A percentile compares a stretch with the other conserved stretches of the same genome.
Conservation (phyloP, 257 asterid species). For the Lycium barbarum region DNA sequence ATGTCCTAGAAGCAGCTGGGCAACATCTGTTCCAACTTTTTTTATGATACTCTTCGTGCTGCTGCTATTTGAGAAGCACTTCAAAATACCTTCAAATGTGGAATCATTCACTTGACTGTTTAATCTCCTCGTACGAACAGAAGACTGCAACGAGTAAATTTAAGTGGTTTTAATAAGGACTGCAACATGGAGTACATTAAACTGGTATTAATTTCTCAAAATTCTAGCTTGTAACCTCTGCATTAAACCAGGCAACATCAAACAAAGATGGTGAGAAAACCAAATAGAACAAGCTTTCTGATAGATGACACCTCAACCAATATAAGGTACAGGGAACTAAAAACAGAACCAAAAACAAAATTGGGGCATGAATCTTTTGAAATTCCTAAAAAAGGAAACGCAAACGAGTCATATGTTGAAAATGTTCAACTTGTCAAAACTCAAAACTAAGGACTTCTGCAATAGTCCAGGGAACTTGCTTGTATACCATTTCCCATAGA, state of each 20-base stretch:
- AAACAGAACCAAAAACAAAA: background rate
- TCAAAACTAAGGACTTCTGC: background rate
- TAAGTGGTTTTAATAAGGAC: constrained; percentile 27
- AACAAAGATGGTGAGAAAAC: constrained; percentile 15
- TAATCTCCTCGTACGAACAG: constrained; percentile 78
- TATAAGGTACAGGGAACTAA: background rate
- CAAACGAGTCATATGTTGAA: background rate
- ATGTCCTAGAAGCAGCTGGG: constrained; percentile 79
- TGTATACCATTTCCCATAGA: background rate
- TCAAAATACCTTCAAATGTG: constrained; percentile 69
- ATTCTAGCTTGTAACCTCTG: background rate
- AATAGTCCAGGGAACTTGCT: background rate
- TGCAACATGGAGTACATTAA: constrained; percentile 31
- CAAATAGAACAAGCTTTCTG: background rate
- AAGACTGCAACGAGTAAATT: constrained; percentile 42
- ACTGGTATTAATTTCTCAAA: background rate
- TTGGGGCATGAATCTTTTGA: background rate
- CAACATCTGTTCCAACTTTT: constrained; percentile 63
- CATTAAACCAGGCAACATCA: background rate
- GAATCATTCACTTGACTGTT: constrained; percentile 40
- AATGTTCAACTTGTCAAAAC: background rate
- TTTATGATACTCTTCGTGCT: constrained; percentile 62
- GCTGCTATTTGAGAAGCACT: constrained; percentile 63
- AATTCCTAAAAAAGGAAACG: constrained; percentile 7
- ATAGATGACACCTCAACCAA: background rate